These are phyloP conservation scores for Byssochlamys sp. DNA, from an alignment of 2,329 filamentous ascomycete species.

Conservation along the genomic window DNA sequence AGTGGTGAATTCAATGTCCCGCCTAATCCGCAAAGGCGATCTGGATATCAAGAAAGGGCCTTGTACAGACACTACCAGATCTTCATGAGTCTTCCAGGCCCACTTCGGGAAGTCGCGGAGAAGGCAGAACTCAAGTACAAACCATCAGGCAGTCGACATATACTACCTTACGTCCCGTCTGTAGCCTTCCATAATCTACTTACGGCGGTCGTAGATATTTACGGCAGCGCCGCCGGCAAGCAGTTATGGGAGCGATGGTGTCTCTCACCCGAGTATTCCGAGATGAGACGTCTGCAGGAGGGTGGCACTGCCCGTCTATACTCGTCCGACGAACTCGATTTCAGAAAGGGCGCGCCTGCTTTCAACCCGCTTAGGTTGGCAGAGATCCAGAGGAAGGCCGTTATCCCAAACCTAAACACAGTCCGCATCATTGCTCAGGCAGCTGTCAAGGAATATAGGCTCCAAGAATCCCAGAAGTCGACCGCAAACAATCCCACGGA, in stretches of 20 bases:
- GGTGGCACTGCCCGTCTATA: constrained; percentile 21
- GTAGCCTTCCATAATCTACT: constrained; percentile 45
- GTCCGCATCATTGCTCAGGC: constrained; percentile 28
- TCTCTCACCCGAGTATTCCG: constrained; percentile 15
- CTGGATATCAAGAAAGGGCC: constrained; percentile 18
- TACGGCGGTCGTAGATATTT: constrained; percentile 42
- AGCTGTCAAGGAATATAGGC: constrained; percentile 21
- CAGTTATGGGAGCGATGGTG: constrained; percentile 43
- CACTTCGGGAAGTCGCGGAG: constrained; percentile 19
- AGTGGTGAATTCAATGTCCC: constrained; percentile 24
- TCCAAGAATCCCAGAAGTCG: constrained; percentile 1
- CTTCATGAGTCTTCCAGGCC: constrained; percentile 23
- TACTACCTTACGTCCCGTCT: constrained; percentile 21
- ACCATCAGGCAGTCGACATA: constrained; percentile 8
- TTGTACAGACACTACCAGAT: constrained; percentile 21
- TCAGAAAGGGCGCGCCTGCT: constrained; percentile 13
- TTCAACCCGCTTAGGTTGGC: constrained; percentile 18
- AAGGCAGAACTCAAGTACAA: constrained; percentile 11
- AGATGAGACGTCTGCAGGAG: constrained; percentile 13
- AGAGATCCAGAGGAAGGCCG: constrained; percentile 18
- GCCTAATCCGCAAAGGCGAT: constrained; percentile 8
- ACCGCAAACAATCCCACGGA: no score
- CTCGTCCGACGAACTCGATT: constrained; percentile 13
- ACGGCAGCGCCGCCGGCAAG: constrained; percentile 40
- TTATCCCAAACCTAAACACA: constrained; percentile 25